Conservation (phyloP, 2,329 filamentous ascomycete genomes). For the Zelopaecilomyces penicillatus region DNA sequence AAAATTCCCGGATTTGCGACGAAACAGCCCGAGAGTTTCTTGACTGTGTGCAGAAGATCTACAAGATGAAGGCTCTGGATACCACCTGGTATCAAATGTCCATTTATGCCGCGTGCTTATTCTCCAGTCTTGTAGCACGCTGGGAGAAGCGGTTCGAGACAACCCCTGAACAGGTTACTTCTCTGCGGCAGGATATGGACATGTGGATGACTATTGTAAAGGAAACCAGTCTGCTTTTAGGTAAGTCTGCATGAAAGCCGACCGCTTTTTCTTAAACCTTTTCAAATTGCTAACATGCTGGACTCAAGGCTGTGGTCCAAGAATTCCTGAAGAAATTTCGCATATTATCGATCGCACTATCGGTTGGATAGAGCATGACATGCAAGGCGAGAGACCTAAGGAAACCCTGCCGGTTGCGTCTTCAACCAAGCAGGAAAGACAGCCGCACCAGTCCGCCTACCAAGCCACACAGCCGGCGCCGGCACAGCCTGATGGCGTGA, state of each 20-base stretch:
- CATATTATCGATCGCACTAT: constrained; percentile 44
- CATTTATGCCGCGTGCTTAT: constrained; percentile 64
- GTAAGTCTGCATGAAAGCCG: constrained; percentile 34
- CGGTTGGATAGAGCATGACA: constrained; percentile 43
- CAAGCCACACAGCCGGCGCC: constrained; percentile 19
- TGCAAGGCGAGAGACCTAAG: constrained; percentile 23
- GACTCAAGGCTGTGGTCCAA: too few species aligned
- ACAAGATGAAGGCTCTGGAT: constrained; percentile 59
- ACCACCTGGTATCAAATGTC: constrained; percentile 71
- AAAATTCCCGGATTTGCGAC: constrained; percentile 58
- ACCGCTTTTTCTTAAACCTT: too few species aligned
- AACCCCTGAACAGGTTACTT: constrained; percentile 47
- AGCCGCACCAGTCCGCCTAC: constrained; percentile 17
- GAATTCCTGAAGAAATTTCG: constrained; percentile 35
- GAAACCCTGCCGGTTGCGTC: constrained; percentile 9
- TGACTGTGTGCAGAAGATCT: constrained; percentile 48
- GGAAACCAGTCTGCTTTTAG: constrained; percentile 57
- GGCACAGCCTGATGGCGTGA: constrained; percentile 7
- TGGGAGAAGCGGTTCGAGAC: constrained; percentile 58
- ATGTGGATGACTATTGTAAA: constrained; percentile 60
- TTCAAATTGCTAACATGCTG: too few species aligned
- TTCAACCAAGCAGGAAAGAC: constrained; percentile 31
- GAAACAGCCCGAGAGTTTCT: constrained; percentile 58
- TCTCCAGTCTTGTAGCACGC: constrained; percentile 61
- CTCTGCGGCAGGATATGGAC: constrained; percentile 59